These are phyloP conservation scores for Lavandula angustifolia DNA, from an alignment of 257 asterid genomes.

Conservation along the genomic window DNA sequence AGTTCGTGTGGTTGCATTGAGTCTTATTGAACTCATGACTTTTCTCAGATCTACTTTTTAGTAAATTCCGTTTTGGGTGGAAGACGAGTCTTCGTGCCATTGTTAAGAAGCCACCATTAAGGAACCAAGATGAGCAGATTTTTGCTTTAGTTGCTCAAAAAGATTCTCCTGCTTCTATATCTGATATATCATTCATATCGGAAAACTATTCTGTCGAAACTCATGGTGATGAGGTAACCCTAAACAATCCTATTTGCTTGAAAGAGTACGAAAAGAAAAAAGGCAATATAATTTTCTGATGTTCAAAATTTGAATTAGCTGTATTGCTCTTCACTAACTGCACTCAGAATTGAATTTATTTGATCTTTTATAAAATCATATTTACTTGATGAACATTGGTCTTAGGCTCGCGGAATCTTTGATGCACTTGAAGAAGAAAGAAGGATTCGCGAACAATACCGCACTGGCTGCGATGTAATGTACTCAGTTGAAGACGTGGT, in stretches of 20 bases:
- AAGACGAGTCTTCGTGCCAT: slow-evolving; percentile 65
- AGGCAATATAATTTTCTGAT: neutral
- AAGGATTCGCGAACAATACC: slow-evolving; percentile 51
- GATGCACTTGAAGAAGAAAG: slow-evolving; percentile 70
- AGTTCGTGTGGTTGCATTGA: neutral
- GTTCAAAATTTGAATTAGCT: neutral
- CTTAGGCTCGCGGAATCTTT: slow-evolving; percentile 61
- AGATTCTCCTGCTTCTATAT: slow-evolving; percentile 47
- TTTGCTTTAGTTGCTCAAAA: slow-evolving; percentile 79
- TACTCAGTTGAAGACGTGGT: slow-evolving; percentile 83
- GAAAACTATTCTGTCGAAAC: slow-evolving; percentile 44
- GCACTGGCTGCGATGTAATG: slow-evolving; percentile 51
- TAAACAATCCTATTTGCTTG: neutral
- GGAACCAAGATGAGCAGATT: slow-evolving; percentile 59
- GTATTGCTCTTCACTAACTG: slow-evolving; percentile 17
- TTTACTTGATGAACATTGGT: slow-evolving; percentile 24
- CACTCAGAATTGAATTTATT: slow-evolving; percentile 1
- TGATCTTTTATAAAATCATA: slow-evolving; percentile 9
- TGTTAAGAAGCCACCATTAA: slow-evolving; percentile 51
- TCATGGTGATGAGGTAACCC: slow-evolving; percentile 65
- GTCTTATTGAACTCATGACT: neutral
- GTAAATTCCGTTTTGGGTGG: slow-evolving; percentile 90
- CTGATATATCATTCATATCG: slow-evolving; percentile 51
- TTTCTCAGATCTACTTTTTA: slow-evolving; percentile 67
- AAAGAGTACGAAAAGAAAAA: slow-evolving; percentile 1